Percentiles rank a stretch among this genome's conserved stretches.
These are phyloP conservation scores for Geranium rotundifolium DNA, from an alignment of 345 rosid species.

Conservation along the genomic window DNA sequence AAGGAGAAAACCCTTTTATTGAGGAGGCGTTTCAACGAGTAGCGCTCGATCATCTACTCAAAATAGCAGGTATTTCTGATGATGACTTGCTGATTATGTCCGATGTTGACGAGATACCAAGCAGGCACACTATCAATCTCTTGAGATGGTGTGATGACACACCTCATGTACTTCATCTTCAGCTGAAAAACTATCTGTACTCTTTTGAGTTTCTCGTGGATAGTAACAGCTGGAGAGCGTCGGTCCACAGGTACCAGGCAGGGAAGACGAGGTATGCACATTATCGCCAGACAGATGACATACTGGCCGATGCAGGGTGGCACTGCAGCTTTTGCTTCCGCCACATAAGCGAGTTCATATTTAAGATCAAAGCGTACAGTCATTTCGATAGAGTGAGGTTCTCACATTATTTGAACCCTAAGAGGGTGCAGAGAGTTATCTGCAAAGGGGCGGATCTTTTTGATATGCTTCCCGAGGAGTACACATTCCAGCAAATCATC, in stretches of 20 bases:
- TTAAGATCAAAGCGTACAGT: slow-evolving; percentile 74
- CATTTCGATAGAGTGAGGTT: slow-evolving; percentile 66
- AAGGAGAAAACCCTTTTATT: slow-evolving; percentile 29
- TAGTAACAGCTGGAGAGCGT: slow-evolving; percentile 44
- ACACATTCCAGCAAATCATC: slow-evolving; percentile 58
- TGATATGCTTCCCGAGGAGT: slow-evolving; percentile 73
- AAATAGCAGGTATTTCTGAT: slow-evolving; percentile 1
- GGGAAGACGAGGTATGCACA: slow-evolving; percentile 61
- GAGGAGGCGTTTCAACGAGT: slow-evolving; percentile 14
- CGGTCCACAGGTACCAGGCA: slow-evolving; percentile 41
- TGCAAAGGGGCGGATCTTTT: slow-evolving; percentile 59
- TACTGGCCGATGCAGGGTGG: slow-evolving; percentile 75
- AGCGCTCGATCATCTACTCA: slow-evolving; percentile 1
- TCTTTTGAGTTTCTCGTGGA: slow-evolving; percentile 42
- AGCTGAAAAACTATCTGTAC: slow-evolving; percentile 38
- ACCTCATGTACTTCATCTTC: slow-evolving; percentile 36
- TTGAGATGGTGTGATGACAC: slow-evolving; percentile 45
- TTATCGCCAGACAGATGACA: slow-evolving; percentile 50
- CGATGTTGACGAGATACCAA: slow-evolving; percentile 8
- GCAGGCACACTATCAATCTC: slow-evolving; percentile 39
- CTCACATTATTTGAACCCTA: slow-evolving; percentile 40
- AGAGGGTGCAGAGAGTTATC: slow-evolving; percentile 54
- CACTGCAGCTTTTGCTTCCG: slow-evolving; percentile 73
- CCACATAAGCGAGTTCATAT: slow-evolving; percentile 47
- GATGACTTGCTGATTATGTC: slow-evolving; percentile 8